A percentile compares a stretch with the other conserved stretches of the same genome.
phyloP scores from a whole-genome alignment of 257 asterid genomes.

The Galeopsis tetrahit region DNA sequence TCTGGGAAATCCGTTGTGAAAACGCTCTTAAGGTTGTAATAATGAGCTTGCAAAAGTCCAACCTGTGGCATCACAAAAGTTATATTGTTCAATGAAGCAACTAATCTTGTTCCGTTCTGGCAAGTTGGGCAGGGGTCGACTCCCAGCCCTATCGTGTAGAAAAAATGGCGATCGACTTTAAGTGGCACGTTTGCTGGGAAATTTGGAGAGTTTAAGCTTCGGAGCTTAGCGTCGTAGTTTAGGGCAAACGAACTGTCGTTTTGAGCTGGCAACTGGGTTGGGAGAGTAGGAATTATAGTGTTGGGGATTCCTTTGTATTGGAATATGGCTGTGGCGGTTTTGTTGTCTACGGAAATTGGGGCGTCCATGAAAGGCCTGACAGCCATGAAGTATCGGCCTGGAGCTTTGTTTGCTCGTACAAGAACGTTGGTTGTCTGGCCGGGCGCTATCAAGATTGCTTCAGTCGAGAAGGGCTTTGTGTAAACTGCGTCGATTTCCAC shows the following conservation, averaged over 20 bases:
- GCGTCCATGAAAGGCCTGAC: slow-evolving; percentile 64
- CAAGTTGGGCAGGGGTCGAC: slow-evolving; percentile 51
- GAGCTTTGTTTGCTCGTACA: slow-evolving; percentile 43
- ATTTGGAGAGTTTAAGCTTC: slow-evolving; percentile 47
- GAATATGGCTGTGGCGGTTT: slow-evolving; percentile 58
- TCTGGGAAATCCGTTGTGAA: slow-evolving; percentile 62
- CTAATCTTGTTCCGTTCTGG: slow-evolving; percentile 47
- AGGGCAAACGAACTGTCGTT: slow-evolving; percentile 53
- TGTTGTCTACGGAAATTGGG: slow-evolving; percentile 54
- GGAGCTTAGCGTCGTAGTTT: slow-evolving; percentile 41
- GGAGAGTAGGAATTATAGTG: slow-evolving; percentile 44
- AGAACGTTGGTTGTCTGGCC: slow-evolving; percentile 70
- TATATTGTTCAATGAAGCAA: slow-evolving; percentile 62
- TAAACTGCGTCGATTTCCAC: slow-evolving; percentile 68
- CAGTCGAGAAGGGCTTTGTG: slow-evolving; percentile 58
- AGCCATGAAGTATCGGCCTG: slow-evolving; percentile 59
- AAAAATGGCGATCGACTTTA: slow-evolving; percentile 53
- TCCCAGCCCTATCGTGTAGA: slow-evolving; percentile 66
- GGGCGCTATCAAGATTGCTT: slow-evolving; percentile 55
- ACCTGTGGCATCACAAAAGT: slow-evolving; percentile 60
- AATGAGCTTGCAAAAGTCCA: slow-evolving; percentile 57
- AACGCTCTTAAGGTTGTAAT: slow-evolving; percentile 37
- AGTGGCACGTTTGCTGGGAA: slow-evolving; percentile 59
- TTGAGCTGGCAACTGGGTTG: slow-evolving; percentile 41
- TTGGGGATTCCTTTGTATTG: slow-evolving; percentile 48